Evolutionary conservation across 306 rosid species (phyloP), one percentile per base, ranked within the genome.

Genomic region (apple (Malus domestica)): DNA sequence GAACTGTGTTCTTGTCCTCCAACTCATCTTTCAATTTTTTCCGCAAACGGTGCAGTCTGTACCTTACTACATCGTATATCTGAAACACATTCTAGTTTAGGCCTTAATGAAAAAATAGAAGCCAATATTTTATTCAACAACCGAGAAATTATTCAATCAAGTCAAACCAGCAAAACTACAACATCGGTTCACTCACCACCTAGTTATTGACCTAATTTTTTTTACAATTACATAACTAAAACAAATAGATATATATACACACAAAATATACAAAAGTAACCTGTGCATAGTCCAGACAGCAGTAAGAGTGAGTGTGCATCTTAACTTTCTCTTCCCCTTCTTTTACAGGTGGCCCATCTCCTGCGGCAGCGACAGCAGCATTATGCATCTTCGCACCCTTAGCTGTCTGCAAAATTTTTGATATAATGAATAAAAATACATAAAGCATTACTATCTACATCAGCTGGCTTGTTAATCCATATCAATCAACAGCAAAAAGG

Each of bases 1-100:
- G 97, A 86, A 94, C 83, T 44, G 96, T 94, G 83, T 94, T 92
- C 84, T 90, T 94, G 93, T 94, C 91, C 83, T 94, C 98, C 84
- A 94, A 81, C 82, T 94, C 98, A 88, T 92, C 98, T 90, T 94
- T 94, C 88, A 94, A 77, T 90, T 92, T 94, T 83, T 94, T 91
- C 84, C 87, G 92, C 97, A 94, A 88, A 42, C 97, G 96, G 80
- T 94, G 96, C 80, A 94, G 74, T 85, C 98, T 88, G 87, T 94
- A 94, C 90, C 97, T 86, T 35, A 90, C 89, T 78, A 90, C 98
- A 87, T 94, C 98, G 77, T 83, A 88, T 78, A 94, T 87, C 97
- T 94, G 89, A 82, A 89, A 76, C 61, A 72, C 45, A 79, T 75
- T 74, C 60, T 68, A 80, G 59, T 70, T 76, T 52, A 63, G 78